Percentiles rank a stretch among this genome's conserved stretches.
Evolutionary conservation across 345 rosid species (phyloP).

Genomic region (Hibiscus tridactylites): DNA sequence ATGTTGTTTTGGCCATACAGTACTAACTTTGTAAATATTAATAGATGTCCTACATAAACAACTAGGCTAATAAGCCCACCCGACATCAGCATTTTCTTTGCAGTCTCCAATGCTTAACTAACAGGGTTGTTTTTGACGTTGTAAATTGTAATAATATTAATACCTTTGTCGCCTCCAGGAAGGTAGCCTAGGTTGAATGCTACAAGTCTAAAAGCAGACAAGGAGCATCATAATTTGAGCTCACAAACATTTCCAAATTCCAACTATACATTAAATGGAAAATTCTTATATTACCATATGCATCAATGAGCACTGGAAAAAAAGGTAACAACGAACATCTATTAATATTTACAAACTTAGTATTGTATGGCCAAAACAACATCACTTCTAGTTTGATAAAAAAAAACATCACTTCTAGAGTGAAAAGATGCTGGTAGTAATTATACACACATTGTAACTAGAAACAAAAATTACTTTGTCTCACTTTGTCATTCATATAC

Average conservation of each 20-base stretch:
- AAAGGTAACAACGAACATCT: not conserved
- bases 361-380: not conserved
- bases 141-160: conserved; percentile 47
- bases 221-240: not conserved
- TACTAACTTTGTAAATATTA: not conserved
- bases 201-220: conserved; percentile 45
- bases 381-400: too few species aligned
- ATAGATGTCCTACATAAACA: conserved; percentile 70
- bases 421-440: not conserved
- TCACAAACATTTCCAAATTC: not conserved
- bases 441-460: not conserved
- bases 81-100: conserved; percentile 45
- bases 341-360: not conserved
- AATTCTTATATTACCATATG: not conserved
- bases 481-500: too few species aligned
- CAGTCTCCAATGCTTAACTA: conserved; percentile 63
- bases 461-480: not conserved
- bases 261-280: not conserved
- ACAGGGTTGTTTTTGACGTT: conserved; percentile 48
- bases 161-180: conserved; percentile 73
- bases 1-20: not conserved
- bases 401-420: not conserved
- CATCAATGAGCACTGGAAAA: not conserved
- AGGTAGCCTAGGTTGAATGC: conserved; percentile 93
- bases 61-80: conserved; percentile 81